Evolutionary conservation across 495 filamentous ascomycete species (phyloP).

Genomic region (Trichocladium antarcticum): DNA sequence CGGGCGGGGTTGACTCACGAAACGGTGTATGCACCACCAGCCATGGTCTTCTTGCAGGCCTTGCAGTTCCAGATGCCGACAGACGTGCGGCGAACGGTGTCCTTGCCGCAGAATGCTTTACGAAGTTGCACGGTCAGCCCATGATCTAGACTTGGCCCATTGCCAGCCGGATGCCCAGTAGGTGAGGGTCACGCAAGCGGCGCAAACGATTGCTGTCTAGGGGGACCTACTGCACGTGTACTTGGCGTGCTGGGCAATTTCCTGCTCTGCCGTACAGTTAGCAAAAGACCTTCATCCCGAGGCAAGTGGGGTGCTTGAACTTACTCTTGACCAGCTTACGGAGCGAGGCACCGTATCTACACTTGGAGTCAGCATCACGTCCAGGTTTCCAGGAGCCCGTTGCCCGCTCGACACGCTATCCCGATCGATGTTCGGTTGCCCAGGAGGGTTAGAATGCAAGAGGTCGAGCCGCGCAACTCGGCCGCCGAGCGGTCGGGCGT

Average conservation of each 20-base stretch:
- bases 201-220: background rate
- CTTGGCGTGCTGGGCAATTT: slow-evolving; percentile 90
- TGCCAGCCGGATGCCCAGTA: background rate
- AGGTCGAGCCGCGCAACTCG: too few relatives aligned
- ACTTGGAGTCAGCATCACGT: slow-evolving; percentile 10
- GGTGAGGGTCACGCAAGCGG: too few relatives aligned
- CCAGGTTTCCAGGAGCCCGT: background rate
- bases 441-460: too few relatives aligned
- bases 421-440: background rate
- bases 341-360: slow-evolving; percentile 94
- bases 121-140: slow-evolving; percentile 15
- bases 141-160: slow-evolving; percentile 1
- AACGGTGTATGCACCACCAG: slow-evolving; percentile 93
- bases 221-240: slow-evolving; percentile 76
- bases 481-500: too few relatives aligned
- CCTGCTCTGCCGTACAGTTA: slow-evolving; percentile 52
- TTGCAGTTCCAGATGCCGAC: slow-evolving; percentile 94
- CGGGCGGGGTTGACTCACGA: slow-evolving; percentile 56
- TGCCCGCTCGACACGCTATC: slow-evolving; percentile 2
- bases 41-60: slow-evolving; percentile 85
- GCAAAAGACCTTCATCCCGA: background rate
- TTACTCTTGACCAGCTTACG: slow-evolving; percentile 95
- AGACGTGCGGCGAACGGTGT: slow-evolving; percentile 78
- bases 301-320: background rate
- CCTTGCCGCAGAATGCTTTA: slow-evolving; percentile 84